These are phyloP conservation scores for Trypanosomatidae sp. DNA, from an alignment of 208 protist genomes.

Conservation along the genomic window DNA sequence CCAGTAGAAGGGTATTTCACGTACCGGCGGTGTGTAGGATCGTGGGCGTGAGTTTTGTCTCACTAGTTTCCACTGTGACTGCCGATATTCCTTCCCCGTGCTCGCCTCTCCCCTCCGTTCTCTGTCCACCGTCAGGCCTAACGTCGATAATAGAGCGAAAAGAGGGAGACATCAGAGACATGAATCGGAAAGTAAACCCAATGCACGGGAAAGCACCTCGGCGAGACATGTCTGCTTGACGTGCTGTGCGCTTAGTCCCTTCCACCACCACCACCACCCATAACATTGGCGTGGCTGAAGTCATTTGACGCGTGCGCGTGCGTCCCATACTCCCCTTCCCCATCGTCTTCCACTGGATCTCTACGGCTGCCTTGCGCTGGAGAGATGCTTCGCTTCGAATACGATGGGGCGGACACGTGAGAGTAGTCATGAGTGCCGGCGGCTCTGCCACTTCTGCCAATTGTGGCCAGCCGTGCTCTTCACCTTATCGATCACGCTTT, in stretches of 20 bases:
- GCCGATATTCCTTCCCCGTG: neutral
- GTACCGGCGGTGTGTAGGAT: neutral
- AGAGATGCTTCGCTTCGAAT: neutral
- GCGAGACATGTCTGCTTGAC: neutral
- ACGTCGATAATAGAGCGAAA: neutral
- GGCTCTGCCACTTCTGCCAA: conserved; percentile 1
- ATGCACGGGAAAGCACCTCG: neutral
- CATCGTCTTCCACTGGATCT: neutral
- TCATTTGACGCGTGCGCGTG: neutral
- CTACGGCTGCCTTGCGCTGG: neutral
- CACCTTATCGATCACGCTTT: neutral
- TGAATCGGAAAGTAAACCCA: neutral
- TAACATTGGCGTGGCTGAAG: neutral
- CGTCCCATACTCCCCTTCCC: neutral
- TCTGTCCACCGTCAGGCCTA: neutral
- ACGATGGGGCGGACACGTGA: neutral
- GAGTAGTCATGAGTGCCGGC: neutral
- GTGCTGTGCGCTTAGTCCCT: neutral
- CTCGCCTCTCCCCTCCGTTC: neutral
- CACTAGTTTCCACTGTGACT: neutral
- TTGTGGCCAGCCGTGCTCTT: neutral
- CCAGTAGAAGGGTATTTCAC: neutral
- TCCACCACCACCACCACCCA: neutral
- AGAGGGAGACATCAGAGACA: neutral
- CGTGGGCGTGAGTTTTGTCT: neutral